phyloP scores from a whole-genome alignment of 2,329 filamentous ascomycete genomes.

The Ophiocordyceps sinensis region DNA sequence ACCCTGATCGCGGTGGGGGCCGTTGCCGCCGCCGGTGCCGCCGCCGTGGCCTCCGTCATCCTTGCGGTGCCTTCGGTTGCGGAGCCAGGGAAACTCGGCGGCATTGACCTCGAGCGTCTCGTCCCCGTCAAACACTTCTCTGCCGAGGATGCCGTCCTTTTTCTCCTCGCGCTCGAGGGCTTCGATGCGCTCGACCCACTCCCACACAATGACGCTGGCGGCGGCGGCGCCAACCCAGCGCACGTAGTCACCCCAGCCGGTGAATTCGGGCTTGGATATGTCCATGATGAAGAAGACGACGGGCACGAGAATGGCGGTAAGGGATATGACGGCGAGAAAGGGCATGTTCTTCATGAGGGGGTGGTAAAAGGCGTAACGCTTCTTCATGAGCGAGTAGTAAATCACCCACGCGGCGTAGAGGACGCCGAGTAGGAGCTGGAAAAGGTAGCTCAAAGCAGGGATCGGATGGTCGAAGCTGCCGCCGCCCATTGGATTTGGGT shows the following conservation, averaged over 20 bases:
- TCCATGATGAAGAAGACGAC: slow-evolving; percentile 90
- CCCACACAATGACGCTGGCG: slow-evolving; percentile 94
- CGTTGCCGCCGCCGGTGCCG: slow-evolving; percentile 10
- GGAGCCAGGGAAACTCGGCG: slow-evolving; percentile 33
- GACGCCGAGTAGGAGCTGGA: slow-evolving; percentile 72
- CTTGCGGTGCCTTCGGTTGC: slow-evolving; percentile 21
- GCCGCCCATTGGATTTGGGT: slow-evolving; percentile 48
- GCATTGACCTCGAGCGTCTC: slow-evolving; percentile 64
- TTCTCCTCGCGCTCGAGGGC: slow-evolving; percentile 84
- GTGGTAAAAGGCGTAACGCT: slow-evolving; percentile 82
- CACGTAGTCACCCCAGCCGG: slow-evolving; percentile 90
- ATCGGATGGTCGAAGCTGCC: slow-evolving; percentile 77
- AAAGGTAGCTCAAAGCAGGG: slow-evolving; percentile 80
- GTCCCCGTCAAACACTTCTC: slow-evolving; percentile 87
- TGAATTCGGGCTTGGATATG: slow-evolving; percentile 71
- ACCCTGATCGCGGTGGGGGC: neutral
- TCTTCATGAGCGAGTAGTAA: slow-evolving; percentile 86
- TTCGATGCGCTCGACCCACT: slow-evolving; percentile 94
- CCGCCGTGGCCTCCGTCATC: slow-evolving; percentile 15
- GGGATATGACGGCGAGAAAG: slow-evolving; percentile 63
- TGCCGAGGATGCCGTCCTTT: slow-evolving; percentile 80
- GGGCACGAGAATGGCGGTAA: slow-evolving; percentile 72
- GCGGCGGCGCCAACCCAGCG: slow-evolving; percentile 92
- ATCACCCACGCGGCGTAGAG: slow-evolving; percentile 89
- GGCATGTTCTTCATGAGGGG: slow-evolving; percentile 81